Evolutionary conservation across 2,329 filamentous ascomycete genomes (phyloP).

Genomic region (Chaetomium strumarium): DNA sequence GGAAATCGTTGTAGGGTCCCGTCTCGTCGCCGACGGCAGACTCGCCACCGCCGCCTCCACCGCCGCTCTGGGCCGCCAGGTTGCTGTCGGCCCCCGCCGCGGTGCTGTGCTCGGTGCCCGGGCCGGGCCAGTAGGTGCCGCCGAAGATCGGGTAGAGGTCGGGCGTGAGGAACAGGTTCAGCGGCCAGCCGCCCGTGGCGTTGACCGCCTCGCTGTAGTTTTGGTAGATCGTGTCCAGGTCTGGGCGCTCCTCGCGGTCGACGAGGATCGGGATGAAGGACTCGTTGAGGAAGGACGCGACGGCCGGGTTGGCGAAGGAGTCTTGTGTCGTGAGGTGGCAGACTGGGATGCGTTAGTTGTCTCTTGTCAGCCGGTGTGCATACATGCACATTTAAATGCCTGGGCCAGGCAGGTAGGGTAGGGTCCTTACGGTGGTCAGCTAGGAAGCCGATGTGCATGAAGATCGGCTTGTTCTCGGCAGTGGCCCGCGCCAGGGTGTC

Average conservation of each 20-base stretch:
- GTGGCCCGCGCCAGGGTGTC: constrained; percentile 72
- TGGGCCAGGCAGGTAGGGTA: not conserved
- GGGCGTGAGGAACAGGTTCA: constrained; percentile 95
- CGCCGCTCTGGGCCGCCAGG: constrained; percentile 30
- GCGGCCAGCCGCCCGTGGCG: constrained; percentile 83
- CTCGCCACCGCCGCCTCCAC: constrained; percentile 12
- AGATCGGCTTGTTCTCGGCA: constrained; percentile 79
- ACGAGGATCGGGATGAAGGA: constrained; percentile 88
- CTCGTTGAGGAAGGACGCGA: constrained; percentile 76
- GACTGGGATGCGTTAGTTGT: constrained; percentile 40
- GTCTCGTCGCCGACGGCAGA: constrained; percentile 43
- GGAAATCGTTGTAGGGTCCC: constrained; percentile 67
- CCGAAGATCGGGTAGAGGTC: constrained; percentile 92
- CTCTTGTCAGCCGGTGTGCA: not conserved
- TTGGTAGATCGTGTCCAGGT: constrained; percentile 96
- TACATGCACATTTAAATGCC: not conserved
- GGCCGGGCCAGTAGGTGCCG: constrained; percentile 91
- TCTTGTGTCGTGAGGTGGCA: constrained; percentile 90
- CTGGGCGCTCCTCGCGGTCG: constrained; percentile 88
- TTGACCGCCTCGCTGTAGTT: constrained; percentile 95
- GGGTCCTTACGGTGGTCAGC: constrained; percentile 78
- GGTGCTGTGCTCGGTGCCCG: constrained; percentile 50
- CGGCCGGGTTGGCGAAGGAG: constrained; percentile 76
- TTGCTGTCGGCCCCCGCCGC: constrained; percentile 27
- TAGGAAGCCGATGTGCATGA: constrained; percentile 89